Percentiles rank a stretch among this genome's conserved stretches.
These are phyloP conservation scores for Paraglomus occultum DNA, from an alignment of 192 early-diverging fungal species.

Conservation along the genomic window DNA sequence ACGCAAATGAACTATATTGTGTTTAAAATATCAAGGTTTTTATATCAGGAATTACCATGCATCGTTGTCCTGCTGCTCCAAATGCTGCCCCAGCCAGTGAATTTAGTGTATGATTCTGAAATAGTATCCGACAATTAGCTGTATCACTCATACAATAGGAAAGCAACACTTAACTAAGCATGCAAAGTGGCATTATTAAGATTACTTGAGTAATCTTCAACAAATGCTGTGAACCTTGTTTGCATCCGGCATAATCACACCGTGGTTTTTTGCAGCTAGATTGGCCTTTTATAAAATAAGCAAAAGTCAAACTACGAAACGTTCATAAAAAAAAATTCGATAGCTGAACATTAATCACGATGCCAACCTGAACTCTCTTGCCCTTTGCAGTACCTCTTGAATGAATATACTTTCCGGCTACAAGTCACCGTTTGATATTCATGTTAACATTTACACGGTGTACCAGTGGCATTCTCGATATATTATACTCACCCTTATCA, in stretches of 20 bases:
- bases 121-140: too few relatives aligned
- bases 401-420: slow-evolving; percentile 87
- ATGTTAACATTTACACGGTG: background rate
- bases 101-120: slow-evolving; percentile 84
- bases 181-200: too few relatives aligned
- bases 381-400: slow-evolving; percentile 82
- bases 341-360: background rate
- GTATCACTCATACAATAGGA: too few relatives aligned
- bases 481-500: slow-evolving; percentile 49
- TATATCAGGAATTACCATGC: slow-evolving; percentile 60
- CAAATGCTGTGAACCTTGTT: slow-evolving; percentile 53
- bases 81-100: slow-evolving; percentile 91
- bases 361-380: slow-evolving; percentile 82
- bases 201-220: too few relatives aligned
- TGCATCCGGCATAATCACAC: slow-evolving; percentile 89
- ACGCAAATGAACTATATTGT: background rate
- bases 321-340: slow-evolving; percentile 5
- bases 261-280: slow-evolving; percentile 97
- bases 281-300: slow-evolving; percentile 62
- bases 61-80: slow-evolving; percentile 96
- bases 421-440: background rate
- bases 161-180: too few relatives aligned
- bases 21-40: too few relatives aligned
- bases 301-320: background rate
- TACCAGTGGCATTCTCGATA: background rate